phyloP scores from a whole-genome alignment of 495 filamentous ascomycete genomes.

The Tuber aestivum region DNA sequence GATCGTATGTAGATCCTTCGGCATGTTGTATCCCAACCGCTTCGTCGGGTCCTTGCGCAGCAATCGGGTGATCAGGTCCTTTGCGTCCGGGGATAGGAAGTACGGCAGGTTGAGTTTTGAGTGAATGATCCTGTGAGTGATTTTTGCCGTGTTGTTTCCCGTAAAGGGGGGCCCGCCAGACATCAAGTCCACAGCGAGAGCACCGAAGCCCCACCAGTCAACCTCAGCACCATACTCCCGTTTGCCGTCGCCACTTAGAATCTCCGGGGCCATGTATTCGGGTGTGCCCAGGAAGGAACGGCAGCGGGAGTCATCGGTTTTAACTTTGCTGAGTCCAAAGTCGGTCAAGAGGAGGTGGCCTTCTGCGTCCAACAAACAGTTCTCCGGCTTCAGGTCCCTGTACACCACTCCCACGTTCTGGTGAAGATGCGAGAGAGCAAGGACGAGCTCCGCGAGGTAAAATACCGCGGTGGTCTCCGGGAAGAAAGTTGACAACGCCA shows the following conservation, averaged over 20 bases:
- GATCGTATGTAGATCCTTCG: conserved; percentile 74
- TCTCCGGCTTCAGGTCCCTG: conserved; percentile 94
- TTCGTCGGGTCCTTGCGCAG: conserved; percentile 87
- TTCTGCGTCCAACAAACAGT: conserved; percentile 84
- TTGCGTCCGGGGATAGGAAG: conserved; percentile 81
- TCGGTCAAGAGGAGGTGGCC: conserved; percentile 93
- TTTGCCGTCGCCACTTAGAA: conserved; percentile 58
- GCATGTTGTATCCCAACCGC: conserved; percentile 78
- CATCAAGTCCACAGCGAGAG: conserved; percentile 83
- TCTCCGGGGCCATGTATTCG: conserved; percentile 98
- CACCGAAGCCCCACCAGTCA: conserved; percentile 98
- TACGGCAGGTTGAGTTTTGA: conserved; percentile 82
- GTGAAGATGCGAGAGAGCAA: conserved; percentile 89
- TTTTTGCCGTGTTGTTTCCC: conserved; percentile 83
- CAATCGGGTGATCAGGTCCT: conserved; percentile 82
- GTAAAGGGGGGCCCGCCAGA: conserved; percentile 85
- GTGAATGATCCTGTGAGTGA: conserved; percentile 86
- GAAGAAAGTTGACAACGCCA: conserved; percentile 88
- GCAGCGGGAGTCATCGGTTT: conserved; percentile 73
- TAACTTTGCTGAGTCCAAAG: conserved; percentile 93
- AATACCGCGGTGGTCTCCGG: conserved; percentile 79
- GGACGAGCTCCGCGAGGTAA: conserved; percentile 96
- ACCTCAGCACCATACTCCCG: conserved; percentile 85
- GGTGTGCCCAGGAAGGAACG: conserved; percentile 85
- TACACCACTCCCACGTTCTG: conserved; percentile 88